Conservation (phyloP, 768 basidiomycete genomes). For the Rhodotorula kratochvilovae region DNA sequence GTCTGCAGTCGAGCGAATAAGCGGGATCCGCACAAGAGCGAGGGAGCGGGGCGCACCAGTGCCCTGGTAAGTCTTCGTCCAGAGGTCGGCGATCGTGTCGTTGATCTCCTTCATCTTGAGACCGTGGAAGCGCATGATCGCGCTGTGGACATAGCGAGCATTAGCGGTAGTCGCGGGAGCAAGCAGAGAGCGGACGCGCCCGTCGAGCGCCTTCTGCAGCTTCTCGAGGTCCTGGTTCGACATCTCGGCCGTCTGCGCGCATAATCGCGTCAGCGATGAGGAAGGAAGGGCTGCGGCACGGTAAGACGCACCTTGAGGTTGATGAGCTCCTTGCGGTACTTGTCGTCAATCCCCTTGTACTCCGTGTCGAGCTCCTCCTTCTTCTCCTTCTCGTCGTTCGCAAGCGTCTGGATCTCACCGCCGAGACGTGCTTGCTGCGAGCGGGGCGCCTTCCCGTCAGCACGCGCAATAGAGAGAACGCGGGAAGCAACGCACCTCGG, state of each 20-base stretch:
- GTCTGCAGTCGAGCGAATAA: constrained; percentile 54
- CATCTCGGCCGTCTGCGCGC: constrained; percentile 83
- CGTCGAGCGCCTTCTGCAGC: constrained; percentile 93
- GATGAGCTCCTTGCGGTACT: constrained; percentile 83
- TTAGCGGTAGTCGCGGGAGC: constrained; percentile 13
- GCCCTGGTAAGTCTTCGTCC: constrained; percentile 99
- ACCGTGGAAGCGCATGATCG: constrained; percentile 96
- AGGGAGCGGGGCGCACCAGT: constrained; percentile 60
- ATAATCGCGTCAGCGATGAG: neutral
- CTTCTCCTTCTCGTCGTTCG: constrained; percentile 61
- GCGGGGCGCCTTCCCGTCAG: neutral
- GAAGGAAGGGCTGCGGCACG: neutral
- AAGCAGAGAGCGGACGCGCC: constrained; percentile 54
- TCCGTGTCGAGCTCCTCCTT: constrained; percentile 68
- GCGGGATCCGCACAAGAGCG: no score
- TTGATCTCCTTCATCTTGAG: constrained; percentile 99
- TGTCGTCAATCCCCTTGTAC: constrained; percentile 78
- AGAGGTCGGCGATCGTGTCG: constrained; percentile 90
- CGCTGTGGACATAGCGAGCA: constrained; percentile 53
- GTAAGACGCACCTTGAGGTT: constrained; percentile 76
- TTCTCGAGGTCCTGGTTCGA: constrained; percentile 96
- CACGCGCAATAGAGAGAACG: neutral
- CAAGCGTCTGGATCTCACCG: constrained; percentile 73
- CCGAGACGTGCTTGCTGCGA: constrained; percentile 65
- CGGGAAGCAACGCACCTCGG: constrained; percentile 55